phyloP scores from a whole-genome alignment of 129 eudicot genomes.

The Heracleum sosnowskyi region DNA sequence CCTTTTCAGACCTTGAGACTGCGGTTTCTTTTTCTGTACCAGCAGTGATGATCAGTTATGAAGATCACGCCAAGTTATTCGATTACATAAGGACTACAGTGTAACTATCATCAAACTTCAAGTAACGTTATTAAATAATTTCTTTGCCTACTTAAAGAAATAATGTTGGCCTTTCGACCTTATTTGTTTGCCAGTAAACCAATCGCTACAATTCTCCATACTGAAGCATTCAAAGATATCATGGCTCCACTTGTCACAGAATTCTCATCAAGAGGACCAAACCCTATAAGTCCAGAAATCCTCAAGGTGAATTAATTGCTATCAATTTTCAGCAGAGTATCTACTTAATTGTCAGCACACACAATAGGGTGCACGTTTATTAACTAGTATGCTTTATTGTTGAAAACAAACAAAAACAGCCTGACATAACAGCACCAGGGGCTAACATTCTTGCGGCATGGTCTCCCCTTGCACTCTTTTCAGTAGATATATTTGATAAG shows the following conservation, averaged over 20 bases:
- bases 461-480: constrained; percentile 20
- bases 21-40: constrained; percentile 18
- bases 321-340: not conserved
- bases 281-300: constrained; percentile 23
- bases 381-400: not conserved
- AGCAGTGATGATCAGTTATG: constrained; percentile 8
- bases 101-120: not conserved
- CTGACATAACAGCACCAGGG: constrained; percentile 37
- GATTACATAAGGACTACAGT: constrained; percentile 18
- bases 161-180: not conserved
- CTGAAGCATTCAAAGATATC: constrained; percentile 14
- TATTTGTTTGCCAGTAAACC: constrained; percentile 15
- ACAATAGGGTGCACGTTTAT: not conserved
- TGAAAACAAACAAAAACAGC: constrained; percentile 7
- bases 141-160: not conserved
- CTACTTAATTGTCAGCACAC: not conserved
- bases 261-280: constrained; percentile 36
- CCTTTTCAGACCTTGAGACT: not conserved
- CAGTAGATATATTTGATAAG: not conserved
- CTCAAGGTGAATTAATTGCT: constrained; percentile 19
- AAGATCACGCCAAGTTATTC: constrained; percentile 14
- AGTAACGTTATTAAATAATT: not conserved
- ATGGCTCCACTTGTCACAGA: constrained; percentile 26
- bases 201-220: constrained; percentile 21
- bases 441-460: constrained; percentile 34